Evolutionary conservation across 805 yeast species (phyloP).

Genomic region (Hanseniaspora meyeri): DNA sequence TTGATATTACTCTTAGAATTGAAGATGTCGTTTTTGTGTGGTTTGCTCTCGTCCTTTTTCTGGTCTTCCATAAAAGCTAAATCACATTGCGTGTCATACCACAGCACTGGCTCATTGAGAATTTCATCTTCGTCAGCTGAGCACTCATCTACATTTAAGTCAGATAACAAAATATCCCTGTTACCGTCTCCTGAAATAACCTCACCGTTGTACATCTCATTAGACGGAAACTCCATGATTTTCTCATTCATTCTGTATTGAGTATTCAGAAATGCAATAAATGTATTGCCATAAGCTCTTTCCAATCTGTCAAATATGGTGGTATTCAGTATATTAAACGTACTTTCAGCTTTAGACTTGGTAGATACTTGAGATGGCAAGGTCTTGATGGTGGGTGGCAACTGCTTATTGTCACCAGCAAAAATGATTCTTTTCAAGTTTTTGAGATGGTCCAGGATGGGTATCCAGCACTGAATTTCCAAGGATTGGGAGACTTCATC

Average conservation of each 20-base stretch:
- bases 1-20: conserved; percentile 64
- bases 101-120: conserved; percentile 45
- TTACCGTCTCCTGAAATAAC: conserved; percentile 55
- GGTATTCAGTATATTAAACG: conserved; percentile 24
- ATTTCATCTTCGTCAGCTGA: conserved; percentile 40
- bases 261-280: conserved; percentile 49
- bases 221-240: conserved; percentile 71
- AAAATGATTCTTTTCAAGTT: conserved; percentile 46
- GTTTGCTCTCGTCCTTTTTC: conserved; percentile 6
- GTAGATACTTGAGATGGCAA: not conserved
- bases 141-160: conserved; percentile 32
- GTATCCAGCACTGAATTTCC: conserved; percentile 96
- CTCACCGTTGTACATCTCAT: conserved; percentile 47
- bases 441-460: conserved; percentile 54
- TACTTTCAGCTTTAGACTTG: not conserved
- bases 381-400: conserved; percentile 80
- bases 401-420: conserved; percentile 88
- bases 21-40: conserved; percentile 13
- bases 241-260: conserved; percentile 80
- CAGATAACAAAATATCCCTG: conserved; percentile 33
- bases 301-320: conserved; percentile 78
- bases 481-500: conserved; percentile 92
- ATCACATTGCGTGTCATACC: conserved; percentile 93
- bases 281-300: conserved; percentile 33
- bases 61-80: conserved; percentile 49